Percentiles rank a stretch among this genome's conserved stretches.
These are phyloP conservation scores for Kwoniella heveanensis DNA, from an alignment of 768 basidiomycete species.

Conservation along the genomic window DNA sequence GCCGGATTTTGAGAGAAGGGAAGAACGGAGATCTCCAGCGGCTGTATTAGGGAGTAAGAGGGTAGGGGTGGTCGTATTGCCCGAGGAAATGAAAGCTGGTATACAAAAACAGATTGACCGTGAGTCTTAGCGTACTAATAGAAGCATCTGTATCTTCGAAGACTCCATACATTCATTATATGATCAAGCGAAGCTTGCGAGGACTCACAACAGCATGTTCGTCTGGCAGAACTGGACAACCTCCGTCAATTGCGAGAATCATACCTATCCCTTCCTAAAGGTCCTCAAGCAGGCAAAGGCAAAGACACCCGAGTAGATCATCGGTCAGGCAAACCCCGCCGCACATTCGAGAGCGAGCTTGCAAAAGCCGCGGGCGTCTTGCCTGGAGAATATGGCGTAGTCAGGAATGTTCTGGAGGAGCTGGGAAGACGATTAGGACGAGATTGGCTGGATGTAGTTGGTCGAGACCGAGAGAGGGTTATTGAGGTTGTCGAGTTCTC, in stretches of 20 bases:
- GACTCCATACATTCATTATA: not conserved
- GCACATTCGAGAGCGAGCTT: constrained; percentile 32
- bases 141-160: no score
- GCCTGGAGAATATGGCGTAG: constrained; percentile 51
- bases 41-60: constrained; percentile 75
- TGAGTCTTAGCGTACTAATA: constrained; percentile 22
- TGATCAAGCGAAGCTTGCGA: not conserved
- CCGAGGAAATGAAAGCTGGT: constrained; percentile 69
- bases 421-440: constrained; percentile 39
- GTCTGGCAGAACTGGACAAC: constrained; percentile 16
- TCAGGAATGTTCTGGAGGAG: constrained; percentile 50
- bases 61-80: constrained; percentile 71
- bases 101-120: constrained; percentile 67
- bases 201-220: not conserved
- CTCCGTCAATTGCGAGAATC: constrained; percentile 20
- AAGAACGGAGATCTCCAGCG: constrained; percentile 71
- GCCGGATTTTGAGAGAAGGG: constrained; percentile 15
- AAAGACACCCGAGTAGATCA: constrained; percentile 25
- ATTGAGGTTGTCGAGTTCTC: constrained; percentile 42
- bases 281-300: constrained; percentile 8
- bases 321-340: constrained; percentile 22
- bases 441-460: constrained; percentile 36
- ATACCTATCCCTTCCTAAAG: constrained; percentile 17
- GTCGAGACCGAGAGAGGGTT: constrained; percentile 1
- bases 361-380: constrained; percentile 46